A percentile compares a stretch with the other conserved stretches of the same genome.
Evolutionary conservation across 139 green algal species (phyloP).

Genomic region (Tetratostichococcus sp.): DNA sequence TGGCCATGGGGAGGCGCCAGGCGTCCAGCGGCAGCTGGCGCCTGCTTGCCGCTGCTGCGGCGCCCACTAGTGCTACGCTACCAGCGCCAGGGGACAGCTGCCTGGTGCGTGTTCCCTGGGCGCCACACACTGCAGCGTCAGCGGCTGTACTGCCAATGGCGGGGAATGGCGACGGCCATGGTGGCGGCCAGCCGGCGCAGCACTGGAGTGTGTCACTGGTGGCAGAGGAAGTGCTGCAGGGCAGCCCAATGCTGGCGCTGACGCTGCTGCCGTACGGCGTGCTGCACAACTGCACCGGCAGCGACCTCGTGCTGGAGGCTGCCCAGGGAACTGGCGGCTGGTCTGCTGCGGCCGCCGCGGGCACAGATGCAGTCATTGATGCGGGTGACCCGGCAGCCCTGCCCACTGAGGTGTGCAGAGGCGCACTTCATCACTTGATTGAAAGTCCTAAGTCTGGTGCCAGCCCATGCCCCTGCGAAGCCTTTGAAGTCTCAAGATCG

Average conservation of each 20-base stretch:
- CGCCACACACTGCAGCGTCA: too few relatives aligned
- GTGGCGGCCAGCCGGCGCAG: not conserved
- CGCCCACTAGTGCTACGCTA: not conserved
- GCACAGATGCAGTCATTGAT: not conserved
- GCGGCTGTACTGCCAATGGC: not conserved
- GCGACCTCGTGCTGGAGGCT: not conserved
- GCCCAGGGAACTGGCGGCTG: not conserved
- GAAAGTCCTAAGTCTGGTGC: too few relatives aligned
- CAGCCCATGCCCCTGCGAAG: too few relatives aligned
- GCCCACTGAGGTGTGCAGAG: not conserved
- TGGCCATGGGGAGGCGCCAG: not conserved
- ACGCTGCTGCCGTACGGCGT: slow-evolving; percentile 12
- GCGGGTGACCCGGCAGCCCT: not conserved
- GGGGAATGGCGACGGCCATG: not conserved
- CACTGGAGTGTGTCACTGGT: not conserved
- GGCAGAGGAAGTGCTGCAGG: not conserved
- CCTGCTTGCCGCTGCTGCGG: not conserved
- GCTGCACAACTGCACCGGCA: slow-evolving; percentile 17
- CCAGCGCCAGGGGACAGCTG: not conserved
- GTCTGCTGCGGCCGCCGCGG: not conserved
- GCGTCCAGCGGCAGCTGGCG: not conserved
- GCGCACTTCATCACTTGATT: too few relatives aligned
- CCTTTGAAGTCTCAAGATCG: too few relatives aligned
- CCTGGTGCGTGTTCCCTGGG: not conserved
- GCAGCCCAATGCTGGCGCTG: not conserved